These are phyloP conservation scores for rapeseed (Brassica napus) DNA, from an alignment of 345 rosid species.

Conservation along the genomic window DNA sequence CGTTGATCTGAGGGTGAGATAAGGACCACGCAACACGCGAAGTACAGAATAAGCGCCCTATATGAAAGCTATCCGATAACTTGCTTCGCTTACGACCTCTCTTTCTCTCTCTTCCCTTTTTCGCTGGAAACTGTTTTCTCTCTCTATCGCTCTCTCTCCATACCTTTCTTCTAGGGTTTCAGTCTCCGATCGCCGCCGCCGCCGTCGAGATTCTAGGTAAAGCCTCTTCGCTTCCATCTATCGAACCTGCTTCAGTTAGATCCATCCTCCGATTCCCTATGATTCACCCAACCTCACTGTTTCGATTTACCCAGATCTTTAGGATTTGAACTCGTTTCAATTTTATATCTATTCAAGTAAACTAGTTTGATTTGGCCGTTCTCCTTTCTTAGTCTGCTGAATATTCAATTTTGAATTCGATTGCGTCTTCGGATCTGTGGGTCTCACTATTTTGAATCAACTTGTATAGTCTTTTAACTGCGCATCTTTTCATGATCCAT, in stretches of 20 bases:
- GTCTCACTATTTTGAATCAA: background rate
- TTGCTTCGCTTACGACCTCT: background rate
- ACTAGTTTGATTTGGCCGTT: background rate
- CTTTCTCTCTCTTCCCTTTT: constrained; percentile 33
- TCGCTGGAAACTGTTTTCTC: constrained; percentile 37
- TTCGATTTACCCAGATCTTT: background rate
- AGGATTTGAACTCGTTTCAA: constrained; percentile 23
- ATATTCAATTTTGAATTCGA: constrained; percentile 13
- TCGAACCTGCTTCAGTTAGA: background rate
- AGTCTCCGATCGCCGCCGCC: constrained; percentile 38
- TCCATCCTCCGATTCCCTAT: constrained; percentile 7
- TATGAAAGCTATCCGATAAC: constrained; percentile 27
- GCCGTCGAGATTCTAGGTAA: constrained; percentile 37
- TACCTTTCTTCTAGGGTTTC: constrained; percentile 41
- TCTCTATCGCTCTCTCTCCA: background rate
- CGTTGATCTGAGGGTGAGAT: constrained; percentile 33
- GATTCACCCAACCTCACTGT: background rate
- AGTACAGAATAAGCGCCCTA: constrained; percentile 12
- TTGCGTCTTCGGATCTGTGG: constrained; percentile 27
- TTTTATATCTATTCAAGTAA: background rate
- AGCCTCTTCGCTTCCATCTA: constrained; percentile 19
- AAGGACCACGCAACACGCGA: constrained; percentile 36
- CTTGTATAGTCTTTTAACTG: constrained; percentile 1
- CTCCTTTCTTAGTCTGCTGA: constrained; percentile 12
- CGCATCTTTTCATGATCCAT: background rate